These are phyloP conservation scores for Chlamydomonas incerta DNA, from an alignment of 139 green algal species.

Conservation along the genomic window DNA sequence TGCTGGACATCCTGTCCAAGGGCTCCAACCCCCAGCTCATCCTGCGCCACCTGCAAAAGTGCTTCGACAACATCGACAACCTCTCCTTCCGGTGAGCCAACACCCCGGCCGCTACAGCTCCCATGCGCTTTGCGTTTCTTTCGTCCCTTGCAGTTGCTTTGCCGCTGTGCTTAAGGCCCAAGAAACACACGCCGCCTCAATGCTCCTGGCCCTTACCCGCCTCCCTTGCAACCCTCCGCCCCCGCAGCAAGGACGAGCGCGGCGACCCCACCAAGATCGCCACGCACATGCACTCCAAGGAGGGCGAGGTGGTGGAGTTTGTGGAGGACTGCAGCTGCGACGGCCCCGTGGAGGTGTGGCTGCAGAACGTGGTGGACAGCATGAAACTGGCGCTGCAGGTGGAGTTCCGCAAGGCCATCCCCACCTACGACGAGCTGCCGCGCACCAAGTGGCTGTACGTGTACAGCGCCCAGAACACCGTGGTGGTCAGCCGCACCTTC, in stretches of 20 bases:
- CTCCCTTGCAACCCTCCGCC: background rate
- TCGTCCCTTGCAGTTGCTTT: too few relatives aligned
- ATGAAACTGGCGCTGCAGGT: constrained; percentile 81
- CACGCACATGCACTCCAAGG: constrained; percentile 84
- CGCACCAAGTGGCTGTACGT: constrained; percentile 87
- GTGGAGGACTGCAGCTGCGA: constrained; percentile 77
- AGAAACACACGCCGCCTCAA: too few relatives aligned
- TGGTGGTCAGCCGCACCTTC: constrained; percentile 89
- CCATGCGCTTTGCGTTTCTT: too few relatives aligned
- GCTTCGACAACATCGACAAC: constrained; percentile 93
- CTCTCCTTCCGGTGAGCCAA: constrained; percentile 76
- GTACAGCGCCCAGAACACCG: constrained; percentile 88
- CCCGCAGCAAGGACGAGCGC: constrained; percentile 58
- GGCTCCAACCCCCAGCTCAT: constrained; percentile 88
- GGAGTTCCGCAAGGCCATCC: constrained; percentile 83
- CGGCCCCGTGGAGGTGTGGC: constrained; percentile 84
- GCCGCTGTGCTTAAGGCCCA: too few relatives aligned
- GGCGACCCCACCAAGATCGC: constrained; percentile 78
- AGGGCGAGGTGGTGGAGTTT: constrained; percentile 92
- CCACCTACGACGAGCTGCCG: constrained; percentile 89
- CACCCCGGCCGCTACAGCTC: too few relatives aligned
- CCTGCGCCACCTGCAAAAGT: constrained; percentile 89
- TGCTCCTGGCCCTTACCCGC: too few relatives aligned
- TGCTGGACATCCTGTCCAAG: constrained; percentile 94
- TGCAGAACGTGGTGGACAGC: constrained; percentile 84